These are phyloP conservation scores for Melaleuca alternifolia DNA, from an alignment of 345 rosid species.

Conservation along the genomic window DNA sequence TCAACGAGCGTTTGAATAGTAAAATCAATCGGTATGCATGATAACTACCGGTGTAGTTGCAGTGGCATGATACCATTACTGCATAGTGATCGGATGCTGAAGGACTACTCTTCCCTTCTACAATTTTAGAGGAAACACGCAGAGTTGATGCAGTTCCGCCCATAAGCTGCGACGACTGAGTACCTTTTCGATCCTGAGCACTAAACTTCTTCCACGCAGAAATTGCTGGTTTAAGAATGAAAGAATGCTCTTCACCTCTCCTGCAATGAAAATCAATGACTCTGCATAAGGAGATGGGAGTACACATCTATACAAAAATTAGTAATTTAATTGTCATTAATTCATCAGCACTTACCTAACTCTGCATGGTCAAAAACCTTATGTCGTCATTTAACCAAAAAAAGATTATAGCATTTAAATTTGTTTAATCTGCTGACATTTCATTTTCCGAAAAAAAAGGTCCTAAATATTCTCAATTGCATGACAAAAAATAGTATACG, in stretches of 20 bases:
- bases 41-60: constrained; percentile 73
- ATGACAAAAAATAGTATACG: background rate
- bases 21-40: background rate
- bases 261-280: constrained; percentile 29
- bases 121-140: constrained; percentile 31
- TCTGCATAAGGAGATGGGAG: constrained; percentile 1
- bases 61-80: constrained; percentile 80
- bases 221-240: constrained; percentile 73
- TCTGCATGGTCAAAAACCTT: background rate
- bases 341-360: background rate
- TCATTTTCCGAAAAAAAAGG: background rate
- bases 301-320: background rate
- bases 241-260: constrained; percentile 98
- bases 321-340: background rate
- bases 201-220: constrained; percentile 46
- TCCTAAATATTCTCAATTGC: background rate
- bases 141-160: constrained; percentile 14
- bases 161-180: constrained; percentile 9
- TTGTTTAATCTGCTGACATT: background rate
- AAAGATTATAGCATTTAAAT: background rate
- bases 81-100: constrained; percentile 54
- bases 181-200: constrained; percentile 33
- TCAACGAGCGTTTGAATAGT: background rate
- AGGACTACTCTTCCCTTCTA: constrained; percentile 38
- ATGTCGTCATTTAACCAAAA: background rate